Evolutionary conservation across 2,329 filamentous ascomycete species (phyloP), one percentile per base, ranked within the genome.

Genomic region (Sclerotinia subarctica): DNA sequence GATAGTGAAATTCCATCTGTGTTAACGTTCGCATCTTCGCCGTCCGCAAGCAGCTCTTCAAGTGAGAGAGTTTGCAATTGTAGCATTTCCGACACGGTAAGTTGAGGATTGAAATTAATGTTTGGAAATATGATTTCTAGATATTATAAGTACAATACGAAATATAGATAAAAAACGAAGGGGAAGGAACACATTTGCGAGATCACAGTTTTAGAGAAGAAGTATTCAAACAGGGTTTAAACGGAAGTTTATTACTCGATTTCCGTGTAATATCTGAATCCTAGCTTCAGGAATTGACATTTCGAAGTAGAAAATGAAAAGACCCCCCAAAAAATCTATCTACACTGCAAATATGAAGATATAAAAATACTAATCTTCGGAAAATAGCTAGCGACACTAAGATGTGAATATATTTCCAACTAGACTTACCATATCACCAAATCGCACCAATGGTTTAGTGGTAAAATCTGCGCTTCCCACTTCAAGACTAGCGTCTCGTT

Each of bases 391-490:
- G 26, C 6, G 2, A 5, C 2, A 8, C 0, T 1, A 2, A 10
- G 2, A 2, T 15, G 11, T 38, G 5, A 8, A 24, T 57, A 57
- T 19, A 19, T 57, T 7, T 2, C 1, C 0, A 24, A 57, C 2
- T 10, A 2, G 0, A 1, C 4, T 0, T 0, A 0, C 5, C 0
- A 2, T 1, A 6, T 0, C 13, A 24, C 4, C 15, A 32, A 24
- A 51, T 11, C 1, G 58, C 58, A 10, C 21, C 29, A 51, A 62
- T 62, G 58, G 58, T 62, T 62, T 62, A 62, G 46, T 62, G 58
- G 58, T 62, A 62, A 62, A 62, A 62, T 62, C 44, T 29, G 35
- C 32, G 58, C 58, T 62, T 62, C 58, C 58, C 58, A 62, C 3
- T 17, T 38, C 2, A 19, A 38, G 58, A 24, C 19, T 0, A 1